Evolutionary conservation across 2,329 filamentous ascomycete genomes (phyloP).

Genomic region (Penicillium sp.): DNA sequence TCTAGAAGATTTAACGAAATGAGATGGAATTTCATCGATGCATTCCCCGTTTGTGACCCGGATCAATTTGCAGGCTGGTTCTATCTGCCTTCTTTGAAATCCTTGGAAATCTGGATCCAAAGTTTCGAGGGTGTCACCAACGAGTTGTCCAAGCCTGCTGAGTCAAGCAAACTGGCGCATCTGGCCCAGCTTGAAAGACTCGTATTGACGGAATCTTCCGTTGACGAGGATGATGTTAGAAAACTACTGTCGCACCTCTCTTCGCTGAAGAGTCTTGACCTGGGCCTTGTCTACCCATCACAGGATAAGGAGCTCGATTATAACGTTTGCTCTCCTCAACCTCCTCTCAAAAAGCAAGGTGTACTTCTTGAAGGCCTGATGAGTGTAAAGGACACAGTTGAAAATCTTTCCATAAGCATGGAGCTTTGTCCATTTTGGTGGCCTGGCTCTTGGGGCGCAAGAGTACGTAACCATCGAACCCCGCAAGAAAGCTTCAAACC

Average conservation of each 20-base stretch:
- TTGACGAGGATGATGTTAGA: background rate
- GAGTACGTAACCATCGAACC: background rate
- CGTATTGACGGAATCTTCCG: background rate
- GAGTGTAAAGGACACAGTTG: background rate
- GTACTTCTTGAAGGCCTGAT: background rate
- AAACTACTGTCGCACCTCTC: background rate
- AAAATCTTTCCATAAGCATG: background rate
- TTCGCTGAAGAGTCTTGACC: background rate
- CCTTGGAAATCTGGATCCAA: background rate
- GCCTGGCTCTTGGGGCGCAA: background rate
- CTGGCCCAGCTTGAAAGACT: background rate
- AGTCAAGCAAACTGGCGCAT: background rate
- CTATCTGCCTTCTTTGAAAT: background rate
- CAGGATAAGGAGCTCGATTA: background rate
- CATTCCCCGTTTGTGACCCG: too few relatives aligned
- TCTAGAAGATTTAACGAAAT: background rate
- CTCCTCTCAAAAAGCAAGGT: background rate
- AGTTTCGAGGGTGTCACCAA: background rate
- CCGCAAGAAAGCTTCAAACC: background rate
- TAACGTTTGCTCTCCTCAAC: background rate
- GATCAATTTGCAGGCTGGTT: background rate
- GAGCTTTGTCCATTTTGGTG: background rate
- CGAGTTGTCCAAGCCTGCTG: background rate
- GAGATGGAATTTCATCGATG: background rate
- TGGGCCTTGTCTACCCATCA: background rate